Evolutionary conservation across 2,329 filamentous ascomycete genomes (phyloP).

Genomic region (Exophiala alcalophila): DNA sequence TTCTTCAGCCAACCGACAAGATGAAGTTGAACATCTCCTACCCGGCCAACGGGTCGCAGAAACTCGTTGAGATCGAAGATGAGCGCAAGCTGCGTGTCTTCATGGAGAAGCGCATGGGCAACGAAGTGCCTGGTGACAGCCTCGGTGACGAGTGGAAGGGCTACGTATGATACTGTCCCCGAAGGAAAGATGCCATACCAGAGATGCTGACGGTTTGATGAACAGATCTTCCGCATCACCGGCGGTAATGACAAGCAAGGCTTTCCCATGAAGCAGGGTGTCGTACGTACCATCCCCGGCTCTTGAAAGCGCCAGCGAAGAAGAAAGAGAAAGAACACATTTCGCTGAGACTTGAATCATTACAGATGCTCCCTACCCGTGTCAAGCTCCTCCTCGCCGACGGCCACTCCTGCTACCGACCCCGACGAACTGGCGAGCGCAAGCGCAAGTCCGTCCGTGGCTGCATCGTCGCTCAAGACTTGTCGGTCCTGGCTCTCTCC

Average conservation of each 20-base stretch:
- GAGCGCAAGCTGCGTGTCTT: conserved; percentile 98
- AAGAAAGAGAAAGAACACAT: conserved; percentile 10
- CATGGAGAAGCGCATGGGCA: conserved; percentile 91
- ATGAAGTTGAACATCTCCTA: conserved; percentile 81
- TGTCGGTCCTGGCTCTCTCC: conserved; percentile 88
- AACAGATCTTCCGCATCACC: conserved; percentile 62
- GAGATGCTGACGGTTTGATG: conserved; percentile 21
- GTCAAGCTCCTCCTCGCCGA: conserved; percentile 93
- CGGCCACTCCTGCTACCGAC: conserved; percentile 98
- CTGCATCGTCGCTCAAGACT: conserved; percentile 95
- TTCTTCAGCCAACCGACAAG: conserved; percentile 34
- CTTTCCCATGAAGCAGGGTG: conserved; percentile 99
- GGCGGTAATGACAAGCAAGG: conserved; percentile 99
- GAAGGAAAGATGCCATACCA: background rate
- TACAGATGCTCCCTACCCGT: conserved; percentile 87
- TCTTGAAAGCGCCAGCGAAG: conserved; percentile 32
- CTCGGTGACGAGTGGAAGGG: conserved; percentile 99
- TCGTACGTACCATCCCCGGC: conserved; percentile 49
- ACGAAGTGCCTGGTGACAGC: conserved; percentile 78
- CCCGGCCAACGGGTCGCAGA: conserved; percentile 99
- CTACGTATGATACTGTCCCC: conserved; percentile 71
- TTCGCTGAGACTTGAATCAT: conserved; percentile 32
- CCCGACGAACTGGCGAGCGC: conserved; percentile 95
- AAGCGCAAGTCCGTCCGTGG: conserved; percentile 99
- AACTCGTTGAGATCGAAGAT: conserved; percentile 98